Evolutionary conservation across 164 flowering plant genomes (phyloP).

Genomic region (Taxillus chinensis): DNA sequence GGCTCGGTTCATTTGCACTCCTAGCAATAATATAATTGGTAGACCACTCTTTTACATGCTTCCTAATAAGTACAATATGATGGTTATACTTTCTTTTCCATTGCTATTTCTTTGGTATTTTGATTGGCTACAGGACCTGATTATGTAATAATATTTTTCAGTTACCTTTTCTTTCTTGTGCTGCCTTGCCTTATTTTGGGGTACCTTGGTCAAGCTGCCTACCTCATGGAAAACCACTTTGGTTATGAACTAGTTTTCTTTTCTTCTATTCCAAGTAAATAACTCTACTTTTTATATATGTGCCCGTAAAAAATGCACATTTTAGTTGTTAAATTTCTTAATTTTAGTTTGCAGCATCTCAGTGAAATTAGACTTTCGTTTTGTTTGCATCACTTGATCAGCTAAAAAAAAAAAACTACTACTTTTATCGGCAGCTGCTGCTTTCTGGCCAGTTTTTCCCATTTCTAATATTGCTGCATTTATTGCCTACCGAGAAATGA

Average conservation of each 20-base stretch:
- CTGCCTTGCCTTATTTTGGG: slow-evolving; percentile 95
- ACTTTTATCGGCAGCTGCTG: slow-evolving; percentile 49
- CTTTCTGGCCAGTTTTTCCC: slow-evolving; percentile 80
- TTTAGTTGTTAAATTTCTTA: background rate
- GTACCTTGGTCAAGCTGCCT: slow-evolving; percentile 98
- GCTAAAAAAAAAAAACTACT: too few species aligned
- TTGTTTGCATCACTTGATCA: background rate
- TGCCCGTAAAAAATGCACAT: background rate
- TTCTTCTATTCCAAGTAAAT: slow-evolving; percentile 85
- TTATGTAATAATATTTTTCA: slow-evolving; percentile 24
- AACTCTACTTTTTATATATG: slow-evolving; percentile 5
- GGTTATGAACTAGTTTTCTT: slow-evolving; percentile 58
- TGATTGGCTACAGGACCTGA: slow-evolving; percentile 1
- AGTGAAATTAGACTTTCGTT: too few species aligned
- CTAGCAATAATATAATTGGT: background rate
- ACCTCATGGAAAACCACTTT: slow-evolving; percentile 61
- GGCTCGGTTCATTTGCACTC: too few species aligned
- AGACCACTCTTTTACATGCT: too few species aligned
- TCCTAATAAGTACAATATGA: too few species aligned
- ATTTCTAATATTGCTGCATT: slow-evolving; percentile 90
- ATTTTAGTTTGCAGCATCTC: background rate
- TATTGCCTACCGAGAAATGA: slow-evolving; percentile 95
- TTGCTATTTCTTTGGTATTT: background rate
- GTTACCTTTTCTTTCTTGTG: slow-evolving; percentile 90
- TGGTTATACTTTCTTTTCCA: too few species aligned